Conservation (phyloP, 1,139 yeast genomes). For the Hyphopichia wangnamkhiaoensis region DNA sequence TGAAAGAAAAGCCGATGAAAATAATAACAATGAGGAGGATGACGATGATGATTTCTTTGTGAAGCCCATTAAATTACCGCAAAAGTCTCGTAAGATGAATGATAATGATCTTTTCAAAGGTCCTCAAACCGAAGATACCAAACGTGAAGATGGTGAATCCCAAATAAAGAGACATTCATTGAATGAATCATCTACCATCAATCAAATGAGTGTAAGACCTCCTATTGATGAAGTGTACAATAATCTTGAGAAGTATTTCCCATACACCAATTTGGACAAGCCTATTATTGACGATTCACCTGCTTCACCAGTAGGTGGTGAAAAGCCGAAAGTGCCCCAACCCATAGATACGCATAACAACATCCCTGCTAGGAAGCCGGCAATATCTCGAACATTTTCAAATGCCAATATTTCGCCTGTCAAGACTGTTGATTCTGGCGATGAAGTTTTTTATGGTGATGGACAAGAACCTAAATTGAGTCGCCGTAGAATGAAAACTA, state of each 20-base stretch:
- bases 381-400: slow-evolving; percentile 49
- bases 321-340: slow-evolving; percentile 2
- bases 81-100: neutral
- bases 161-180: neutral
- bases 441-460: slow-evolving; percentile 38
- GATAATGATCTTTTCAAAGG: neutral
- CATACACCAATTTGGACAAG: slow-evolving; percentile 87
- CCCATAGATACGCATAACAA: slow-evolving; percentile 5
- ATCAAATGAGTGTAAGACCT: slow-evolving; percentile 68
- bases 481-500: slow-evolving; percentile 67
- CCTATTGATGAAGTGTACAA: slow-evolving; percentile 93
- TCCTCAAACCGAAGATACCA: no score
- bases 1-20: neutral
- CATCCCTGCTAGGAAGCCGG: slow-evolving; percentile 26
- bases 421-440: slow-evolving; percentile 29
- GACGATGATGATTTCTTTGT: slow-evolving; percentile 30
- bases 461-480: slow-evolving; percentile 27
- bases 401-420: slow-evolving; percentile 49
- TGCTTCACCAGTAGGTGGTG: slow-evolving; percentile 43
- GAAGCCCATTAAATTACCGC: slow-evolving; percentile 20
- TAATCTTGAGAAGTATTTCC: slow-evolving; percentile 89
- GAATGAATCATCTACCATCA: slow-evolving; percentile 10
- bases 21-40: slow-evolving; percentile 9
- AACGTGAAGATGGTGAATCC: neutral
- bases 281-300: slow-evolving; percentile 87